Base-by-base conservation (phyloP, 441 rosid genomes). In the Arabidopsis lyrata region DNA sequence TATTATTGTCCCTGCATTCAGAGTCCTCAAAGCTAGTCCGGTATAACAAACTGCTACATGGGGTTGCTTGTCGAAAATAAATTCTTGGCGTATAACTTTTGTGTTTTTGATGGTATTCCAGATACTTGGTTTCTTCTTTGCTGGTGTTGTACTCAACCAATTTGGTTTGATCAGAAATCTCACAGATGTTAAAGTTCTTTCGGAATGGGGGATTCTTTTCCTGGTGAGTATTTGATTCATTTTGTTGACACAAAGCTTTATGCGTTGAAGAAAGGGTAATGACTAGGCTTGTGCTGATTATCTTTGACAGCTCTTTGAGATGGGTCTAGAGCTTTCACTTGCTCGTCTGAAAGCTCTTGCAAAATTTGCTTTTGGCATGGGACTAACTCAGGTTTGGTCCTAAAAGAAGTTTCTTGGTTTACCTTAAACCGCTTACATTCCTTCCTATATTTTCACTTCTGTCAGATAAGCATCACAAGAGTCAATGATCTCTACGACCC, bases 151-250 rank as follows among this genome's bases (percentile, higher is more conserved):
- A 32, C 95, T 95, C 58, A 95, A 92, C 79, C 99, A 92, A 61
- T 85, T 95, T 85, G 97, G 95, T 66, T 63, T 90, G 64, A 95
- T 95, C 72, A 85, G 99, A 80, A 92, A 95, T 78, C 86, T 95
- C 38, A 86, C 93, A 16, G 99, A 95, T 83, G 95, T 95, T 76
- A 95, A 95, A 84, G 85, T 92, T 63, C 90, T 95, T 42, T 95
- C 99, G 13, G 99, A 95, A 70, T 95, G 99, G 99, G 99, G 99
- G 63, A 90, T 95, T 74, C 99, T 95, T 78, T 95, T 95, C 79
- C 78, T 95, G 98, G 99, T 92, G 74, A 88, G 92, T 38, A n/a
- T 52, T 49, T 20, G 42, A 32, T 59, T 49, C 24, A 13, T 69
- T 6, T 44, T 54, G 16, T 61, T 54, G 39, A n/a, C 3, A 15